Evolutionary conservation across 495 filamentous ascomycete genomes (phyloP), one percentile per base, ranked within the genome.

Genomic region (Rostrohypoxylon terebratum): DNA sequence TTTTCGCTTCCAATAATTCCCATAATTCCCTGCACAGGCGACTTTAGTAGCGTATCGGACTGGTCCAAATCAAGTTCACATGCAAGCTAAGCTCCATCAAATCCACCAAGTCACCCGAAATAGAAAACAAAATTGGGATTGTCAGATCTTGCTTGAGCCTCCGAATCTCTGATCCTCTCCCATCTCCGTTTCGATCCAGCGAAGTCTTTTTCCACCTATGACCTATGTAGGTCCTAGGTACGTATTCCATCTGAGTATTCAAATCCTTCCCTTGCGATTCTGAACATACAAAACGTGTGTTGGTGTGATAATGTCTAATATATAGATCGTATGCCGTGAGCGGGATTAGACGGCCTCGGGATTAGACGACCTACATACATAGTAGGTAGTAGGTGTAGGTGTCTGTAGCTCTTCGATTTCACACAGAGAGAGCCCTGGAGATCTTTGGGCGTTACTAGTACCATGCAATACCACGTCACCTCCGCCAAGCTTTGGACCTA

Each of bases 381-480:
- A n/a, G n/a, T n/a, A n/a, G n/a, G n/a, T n/a, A n/a, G n/a, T n/a
- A n/a, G n/a, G n/a, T n/a, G n/a, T n/a, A n/a, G n/a, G n/a, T n/a
- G n/a, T 55, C 14, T 4, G 18, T 38, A 20, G 31, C 33, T 34
- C 33, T 57, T 33, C 4, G 10, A 57, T 21, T 10, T 38, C 33
- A 33, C 6, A 9, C 14, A 31, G 33, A 7, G 9, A 53, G 33
- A 7, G 9, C 28, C 25, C 9, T 20, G 1, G 13, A n/a, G 13
- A 42, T 42, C 13, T 42, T 14, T 42, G 1, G 38, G 38, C 4
- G 14, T 28, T 31, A 53, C n/a, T n/a, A n/a, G n/a, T n/a, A n/a
- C 10, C 21, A 53, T 53, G 23, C 48, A 50, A 45, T 65, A 40
- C 23, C 28, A 65, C 62, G 62, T 57, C 62, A 65, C 62, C 51